Base-by-base conservation (phyloP, 345 rosid genomes). In the Citrus trifoliata region DNA sequence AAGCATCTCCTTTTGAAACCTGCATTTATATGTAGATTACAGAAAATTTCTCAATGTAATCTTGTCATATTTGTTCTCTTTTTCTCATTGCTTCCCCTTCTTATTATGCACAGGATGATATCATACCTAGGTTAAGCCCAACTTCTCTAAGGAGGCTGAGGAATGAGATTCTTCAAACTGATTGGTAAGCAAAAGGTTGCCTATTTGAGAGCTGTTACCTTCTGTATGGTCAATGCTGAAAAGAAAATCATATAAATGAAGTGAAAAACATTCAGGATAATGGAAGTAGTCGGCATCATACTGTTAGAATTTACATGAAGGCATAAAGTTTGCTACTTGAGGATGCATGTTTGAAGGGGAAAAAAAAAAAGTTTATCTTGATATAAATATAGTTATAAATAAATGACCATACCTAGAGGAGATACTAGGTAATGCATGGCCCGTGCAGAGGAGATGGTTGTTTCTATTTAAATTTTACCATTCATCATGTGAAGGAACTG, bases 141-240 rank as follows among this genome's bases (percentile, higher is more conserved):
- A 89, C 94, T 80, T 88, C 99, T 79, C 76, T 94, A 63, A 89
- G 90, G 76, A 88, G 97, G 81, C 88, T 94, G 77, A 85, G 96
- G 78, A 85, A 86, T 84, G 99, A 97, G 87, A 92, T 96, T 86
- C 90, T 93, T 78, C 84, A 88, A 78, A 96, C 98, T 10, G 97
- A 96, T 80, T 93, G 99, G 98, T 93, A 85, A 86, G 87, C 66
- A 67, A 56, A n/a, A 35, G 46, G 53, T 21, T 38, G 18, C 19
- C 24, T 59, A 42, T 19, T 12, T n/a, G 13, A 25, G 64, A 69
- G 27, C 32, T 42, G 42, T 10, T 55, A 56, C 35, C 67, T 58
- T 21, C 33, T 10, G 24, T 33, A 19, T 35, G 19, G 7, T 30
- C 58, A 28, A 28, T 42, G 67, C 30, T 27, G 35, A 64, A 30